These are phyloP conservation scores for Ustilago curta DNA, from an alignment of 1,284 basidiomycete species.

Conservation along the genomic window DNA sequence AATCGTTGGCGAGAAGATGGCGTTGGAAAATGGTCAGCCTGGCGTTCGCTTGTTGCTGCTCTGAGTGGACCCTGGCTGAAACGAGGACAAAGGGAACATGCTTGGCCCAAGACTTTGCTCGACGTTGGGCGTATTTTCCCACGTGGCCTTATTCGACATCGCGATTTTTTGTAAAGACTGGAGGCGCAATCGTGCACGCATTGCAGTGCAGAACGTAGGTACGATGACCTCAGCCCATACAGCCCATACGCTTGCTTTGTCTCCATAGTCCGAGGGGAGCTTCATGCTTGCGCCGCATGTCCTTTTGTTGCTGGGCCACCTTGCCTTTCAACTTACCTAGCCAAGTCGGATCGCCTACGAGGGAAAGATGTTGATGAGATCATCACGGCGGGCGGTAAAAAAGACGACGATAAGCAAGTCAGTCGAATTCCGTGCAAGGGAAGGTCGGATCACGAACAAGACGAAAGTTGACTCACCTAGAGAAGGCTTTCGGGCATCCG, in stretches of 20 bases:
- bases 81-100: constrained; percentile 12
- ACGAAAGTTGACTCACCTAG: constrained; percentile 34
- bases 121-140: constrained; percentile 17
- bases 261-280: not conserved
- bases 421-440: not conserved
- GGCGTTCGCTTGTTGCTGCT: not conserved
- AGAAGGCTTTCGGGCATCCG: constrained; percentile 60
- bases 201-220: not conserved
- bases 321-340: constrained; percentile 35
- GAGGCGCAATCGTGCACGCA: constrained; percentile 18
- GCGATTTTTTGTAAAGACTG: not conserved
- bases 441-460: not conserved
- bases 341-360: constrained; percentile 53
- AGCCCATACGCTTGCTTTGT: constrained; percentile 15
- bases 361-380: too few relatives aligned
- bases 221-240: constrained; percentile 1
- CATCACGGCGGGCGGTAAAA: not conserved
- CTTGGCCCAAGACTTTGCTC: not conserved
- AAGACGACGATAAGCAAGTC: not conserved
- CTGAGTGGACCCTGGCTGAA: not conserved
- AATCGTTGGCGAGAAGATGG: not conserved
- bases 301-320: constrained; percentile 5
- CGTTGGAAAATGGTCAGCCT: constrained; percentile 4
- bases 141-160: constrained; percentile 36
- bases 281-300: not conserved